Base-by-base conservation (phyloP, 2,329 filamentous ascomycete genomes). In the Fusarium poae region DNA sequence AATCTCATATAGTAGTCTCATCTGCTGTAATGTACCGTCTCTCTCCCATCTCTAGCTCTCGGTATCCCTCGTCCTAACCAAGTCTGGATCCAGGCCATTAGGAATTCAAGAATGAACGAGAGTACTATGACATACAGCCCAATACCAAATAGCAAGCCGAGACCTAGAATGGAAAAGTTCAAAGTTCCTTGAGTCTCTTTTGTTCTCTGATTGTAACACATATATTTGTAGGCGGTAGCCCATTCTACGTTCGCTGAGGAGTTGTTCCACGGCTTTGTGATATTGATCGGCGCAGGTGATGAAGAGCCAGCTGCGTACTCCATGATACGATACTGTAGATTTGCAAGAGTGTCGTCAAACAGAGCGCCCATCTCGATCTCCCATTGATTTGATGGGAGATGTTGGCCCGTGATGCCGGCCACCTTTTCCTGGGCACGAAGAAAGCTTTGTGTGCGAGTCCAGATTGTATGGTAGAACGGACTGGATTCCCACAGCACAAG, bases 381-480 rank as follows among this genome's bases (percentile, higher is more conserved):
- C 43, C 43, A 46, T 9, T 46, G 43, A 5, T 46, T 32, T 2
- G 44, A 46, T 21, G 43, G 27, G 7, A 46, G 27, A 5, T 9
- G 15, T 4, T 5, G 6, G 3, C 27, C 20, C 1, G 13, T 12
- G 6, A n/a, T 21, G 0, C 44, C 44, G 10, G n/a, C n/a, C 5
- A 46, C 29, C 1, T 48, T 23, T 4, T 32, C 44, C 4, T 32
- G 29, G 15, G 27, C 44, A 4, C 20, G 44, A 1, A 48, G 15
- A 18, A 32, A 23, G 11, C 27, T 30, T 18, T 48, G 44, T 1
- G 29, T 48, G 6, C 29, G 44, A 20, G n/a, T 48, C 44, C n/a
- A 48, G 16, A 34, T 48, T 1, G 15, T 29, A 3, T 32, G 10
- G 7, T 13, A 6, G 2, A 32, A 48, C 8, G 10, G 11, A 9